Evolutionary conservation across 768 basidiomycete species (phyloP), one percentile per base, ranked within the genome.

Genomic region (Leccinum fibrillosum): DNA sequence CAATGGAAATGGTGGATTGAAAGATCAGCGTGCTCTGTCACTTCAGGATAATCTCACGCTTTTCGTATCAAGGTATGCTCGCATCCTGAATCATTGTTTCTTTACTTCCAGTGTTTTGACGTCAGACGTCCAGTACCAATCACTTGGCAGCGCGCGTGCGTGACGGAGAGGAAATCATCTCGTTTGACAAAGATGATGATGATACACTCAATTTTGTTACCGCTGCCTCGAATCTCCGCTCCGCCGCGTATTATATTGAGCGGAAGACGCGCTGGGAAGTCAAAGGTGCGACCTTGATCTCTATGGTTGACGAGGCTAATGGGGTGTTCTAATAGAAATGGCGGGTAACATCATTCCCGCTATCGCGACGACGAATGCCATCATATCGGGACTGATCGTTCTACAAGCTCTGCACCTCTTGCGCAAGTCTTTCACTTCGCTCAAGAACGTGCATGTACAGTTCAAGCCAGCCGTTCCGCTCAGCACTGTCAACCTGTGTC

Each of bases 331-430:
- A 23, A 21, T 71, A 96, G 95, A 98, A 74, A 98, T 98, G 92
- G 97, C 97, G 0, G 97, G 97, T 10, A 99, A 99, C 74, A 98
- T 99, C 66, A 99, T 98, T 62, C 97, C 97, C 6, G 97, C 97
- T 1, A 98, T 99, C 66, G 97, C 97, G 5, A 99, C 97, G 4
- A 99, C 97, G 23, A 99, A 99, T 71, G 97, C 97, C 10, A 92
- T 99, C 72, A 86, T 98, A 63, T 90, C 97, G 0, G 97, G 96
- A 0, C 78, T 96, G 39, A 94, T 98, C 68, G 94, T 98, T 23
- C 80, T 98, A 48, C 95, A 98, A 71, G 90, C 94, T 0, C 76
- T 98, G 21, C 89, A 94, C 57, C 78, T 97, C 45, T 79, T 98
- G 35, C 86, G 85, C 37, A 83, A 81, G 64, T 82, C 80, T 12